Base-by-base conservation (phyloP, 495 filamentous ascomycete genomes). In the Sordaria brevicollis region DNA sequence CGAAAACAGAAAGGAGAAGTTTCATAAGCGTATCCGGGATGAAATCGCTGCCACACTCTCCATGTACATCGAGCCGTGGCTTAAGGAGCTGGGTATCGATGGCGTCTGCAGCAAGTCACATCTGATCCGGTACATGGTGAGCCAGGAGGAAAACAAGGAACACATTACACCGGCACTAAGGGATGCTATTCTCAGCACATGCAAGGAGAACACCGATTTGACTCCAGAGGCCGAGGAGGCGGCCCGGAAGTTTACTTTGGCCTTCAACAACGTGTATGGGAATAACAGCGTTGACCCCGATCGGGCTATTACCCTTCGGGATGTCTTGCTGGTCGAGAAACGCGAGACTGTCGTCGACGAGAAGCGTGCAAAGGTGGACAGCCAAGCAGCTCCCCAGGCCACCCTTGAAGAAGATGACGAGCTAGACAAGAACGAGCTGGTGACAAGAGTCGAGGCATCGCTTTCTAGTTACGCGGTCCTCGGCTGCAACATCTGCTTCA, bases 121-220 rank as follows among this genome's bases (percentile, higher is more conserved):
- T 17, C 79, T 85, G 8, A 81, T 84, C 69, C 78, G 79, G 34
- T 77, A 80, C 71, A 80, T 84, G 79, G 77, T 78, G 6, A 80
- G 68, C 35, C 81, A 82, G 67, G 67, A 74, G 0, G 72, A 75
- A 54, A 71, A 72, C 17, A 76, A 78, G 36, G 79, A 81, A 67
- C 77, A 78, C 65, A 80, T 83, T 35, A 83, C 83, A 1, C 83
- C 80, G 82, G 67, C 81, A 84, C n/a, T n/a, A 68, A 83, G 79
- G 68, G 77, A 77, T 5, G 79, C 71, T 38, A 75, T 84, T 66
- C 72, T 83, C 10, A 78, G 80, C 70, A 80, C 79, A 2, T 76
- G 78, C 70, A 78, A 71, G 39, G 75, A 79, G 13, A 75, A 79
- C 19, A 68, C 69, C 15, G 73, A 73, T 9, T 81, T 62, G 25